phyloP scores from a whole-genome alignment of 306 rosid species.

The Glycine tomentella region DNA sequence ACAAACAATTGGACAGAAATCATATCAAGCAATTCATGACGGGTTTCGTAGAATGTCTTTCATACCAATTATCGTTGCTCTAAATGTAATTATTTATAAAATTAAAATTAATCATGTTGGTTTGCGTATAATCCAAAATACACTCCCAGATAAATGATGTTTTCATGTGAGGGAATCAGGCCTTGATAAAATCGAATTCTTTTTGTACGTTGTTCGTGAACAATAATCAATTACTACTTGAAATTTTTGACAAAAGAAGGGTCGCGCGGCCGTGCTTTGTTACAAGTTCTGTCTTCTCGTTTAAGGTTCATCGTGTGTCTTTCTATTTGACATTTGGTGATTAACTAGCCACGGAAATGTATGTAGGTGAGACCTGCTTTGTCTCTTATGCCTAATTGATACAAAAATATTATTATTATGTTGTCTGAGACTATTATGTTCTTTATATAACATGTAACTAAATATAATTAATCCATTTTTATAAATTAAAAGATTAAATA shows the following conservation, averaged over 20 bases:
- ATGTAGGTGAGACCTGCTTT: not conserved
- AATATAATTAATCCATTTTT: too few species aligned
- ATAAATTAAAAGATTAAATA: too few species aligned
- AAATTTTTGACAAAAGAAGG: not conserved
- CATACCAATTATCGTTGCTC: not conserved
- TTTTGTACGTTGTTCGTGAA: not conserved
- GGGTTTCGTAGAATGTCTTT: not conserved
- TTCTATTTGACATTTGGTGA: not conserved
- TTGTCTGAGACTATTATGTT: too few species aligned
- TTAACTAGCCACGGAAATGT: not conserved
- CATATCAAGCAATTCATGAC: not conserved
- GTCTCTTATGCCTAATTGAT: not conserved
- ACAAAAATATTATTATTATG: too few species aligned
- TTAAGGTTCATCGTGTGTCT: not conserved
- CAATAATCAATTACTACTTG: not conserved
- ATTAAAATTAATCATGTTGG: not conserved
- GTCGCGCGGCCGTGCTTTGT: not conserved
- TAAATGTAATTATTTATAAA: not conserved
- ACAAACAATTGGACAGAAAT: not conserved
- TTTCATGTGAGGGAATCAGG: conserved; percentile 3
- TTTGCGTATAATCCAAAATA: not conserved
- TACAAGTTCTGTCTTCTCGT: not conserved
- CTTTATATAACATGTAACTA: too few species aligned
- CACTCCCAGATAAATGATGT: not conserved
- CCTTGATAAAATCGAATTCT: not conserved